A percentile compares a stretch with the other conserved stretches of the same genome.
These are phyloP conservation scores for Diaporthe citri DNA, from an alignment of 2,329 filamentous ascomycete species.

Conservation along the genomic window DNA sequence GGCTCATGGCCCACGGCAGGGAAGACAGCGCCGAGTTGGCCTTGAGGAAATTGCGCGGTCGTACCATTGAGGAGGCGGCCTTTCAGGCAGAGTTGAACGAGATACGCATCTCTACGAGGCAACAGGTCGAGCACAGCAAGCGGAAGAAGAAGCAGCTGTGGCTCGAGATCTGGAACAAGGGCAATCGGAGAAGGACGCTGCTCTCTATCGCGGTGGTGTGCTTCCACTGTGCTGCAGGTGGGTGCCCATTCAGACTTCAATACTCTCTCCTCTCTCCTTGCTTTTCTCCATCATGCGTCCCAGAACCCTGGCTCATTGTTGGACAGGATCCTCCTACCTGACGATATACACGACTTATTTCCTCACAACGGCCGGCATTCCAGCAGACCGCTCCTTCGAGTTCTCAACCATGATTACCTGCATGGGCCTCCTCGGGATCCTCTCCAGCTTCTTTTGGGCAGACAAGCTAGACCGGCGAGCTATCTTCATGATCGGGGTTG, in stretches of 20 bases:
- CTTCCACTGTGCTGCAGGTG: constrained; percentile 50
- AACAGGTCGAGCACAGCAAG: constrained; percentile 47
- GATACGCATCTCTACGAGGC: constrained; percentile 7
- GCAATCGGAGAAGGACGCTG: constrained; percentile 47
- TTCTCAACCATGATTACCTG: constrained; percentile 52
- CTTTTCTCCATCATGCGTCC: not conserved
- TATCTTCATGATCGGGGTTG: constrained; percentile 49
- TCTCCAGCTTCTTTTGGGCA: constrained; percentile 48
- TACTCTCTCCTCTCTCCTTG: too few relatives aligned
- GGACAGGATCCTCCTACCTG: constrained; percentile 48
- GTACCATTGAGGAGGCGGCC: not conserved
- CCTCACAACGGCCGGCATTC: constrained; percentile 49
- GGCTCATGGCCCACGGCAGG: constrained; percentile 53
- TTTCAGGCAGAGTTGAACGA: constrained; percentile 10
- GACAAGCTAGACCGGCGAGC: constrained; percentile 49
- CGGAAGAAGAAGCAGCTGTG: constrained; percentile 46
- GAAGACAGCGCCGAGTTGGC: constrained; percentile 48
- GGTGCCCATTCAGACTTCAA: not conserved
- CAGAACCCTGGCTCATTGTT: not conserved
- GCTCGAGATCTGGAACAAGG: constrained; percentile 51
- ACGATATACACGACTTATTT: constrained; percentile 51
- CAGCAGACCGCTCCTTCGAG: constrained; percentile 46
- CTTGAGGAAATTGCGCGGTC: constrained; percentile 45
- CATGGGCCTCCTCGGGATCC: constrained; percentile 50
- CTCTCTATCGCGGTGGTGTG: constrained; percentile 49